Evolutionary conservation across 352 stramenopile genomes (phyloP), one percentile per base, ranked within the genome.

Genomic region (Pythium sp.): DNA sequence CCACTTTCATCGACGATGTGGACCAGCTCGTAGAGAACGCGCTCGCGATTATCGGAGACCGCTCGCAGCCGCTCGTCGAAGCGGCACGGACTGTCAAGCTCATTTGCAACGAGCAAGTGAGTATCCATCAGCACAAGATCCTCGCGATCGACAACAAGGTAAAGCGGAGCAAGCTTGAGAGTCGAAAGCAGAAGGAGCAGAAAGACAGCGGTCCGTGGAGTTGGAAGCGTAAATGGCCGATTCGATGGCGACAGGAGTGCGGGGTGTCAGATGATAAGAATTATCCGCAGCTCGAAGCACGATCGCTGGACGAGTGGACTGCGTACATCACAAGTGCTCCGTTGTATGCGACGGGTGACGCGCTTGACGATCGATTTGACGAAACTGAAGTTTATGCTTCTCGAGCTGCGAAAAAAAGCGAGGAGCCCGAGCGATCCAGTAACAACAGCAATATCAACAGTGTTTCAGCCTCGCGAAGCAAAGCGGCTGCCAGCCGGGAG

Each of bases 211-310:
- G 62, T 22, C 47, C 68, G 18, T 72, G 69, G 38, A 75, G 74
- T 15, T 70, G 71, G 20, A 83, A 83, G 69, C 70, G 73, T 38
- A 81, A 73, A 22, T 94, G 83, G 82, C 81, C 83, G 28, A 68
- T 94, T 65, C 78, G 72, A 62, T 95, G 88, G 88, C 78, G 88
- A 60, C 77, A 91, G 63, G 88, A 95, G 67, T 94, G 84, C 64
- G 85, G 84, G 9, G 74, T 75, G 20, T 88, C 89, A 36, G 84
- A 91, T 57, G 82, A 91, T 51, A 82, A 74, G 58, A 81, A 78
- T 26, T 92, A 90, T 66, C 72, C 81, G 2, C 73, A 70, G 1
- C 66, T 94, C 15, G 88, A 93, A 30, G 64, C 88, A 18, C 78
- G 77, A 26, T 90, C 88, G 8, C 61, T 95, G 8, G 70, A 87